A percentile compares a stretch with the other conserved stretches of the same genome.
phyloP scores from a whole-genome alignment of 2,329 filamentous ascomycete species.

The Phoma herbarum region DNA sequence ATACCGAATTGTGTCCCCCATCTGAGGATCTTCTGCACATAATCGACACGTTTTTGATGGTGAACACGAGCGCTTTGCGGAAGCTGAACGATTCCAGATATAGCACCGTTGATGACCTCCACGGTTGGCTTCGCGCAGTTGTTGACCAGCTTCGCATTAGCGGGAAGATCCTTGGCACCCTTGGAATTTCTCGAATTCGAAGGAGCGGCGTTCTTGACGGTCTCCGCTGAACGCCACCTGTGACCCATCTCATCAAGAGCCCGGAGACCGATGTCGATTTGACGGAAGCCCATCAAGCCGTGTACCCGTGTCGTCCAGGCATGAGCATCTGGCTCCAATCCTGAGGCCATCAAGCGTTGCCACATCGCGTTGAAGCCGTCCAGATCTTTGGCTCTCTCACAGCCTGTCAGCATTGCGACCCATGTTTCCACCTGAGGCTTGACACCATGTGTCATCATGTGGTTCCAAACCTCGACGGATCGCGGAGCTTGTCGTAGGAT shows the following conservation, averaged over 20 bases:
- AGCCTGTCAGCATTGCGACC: constrained; percentile 77
- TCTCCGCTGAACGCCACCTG: constrained; percentile 61
- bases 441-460: constrained; percentile 63
- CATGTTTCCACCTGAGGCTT: constrained; percentile 72
- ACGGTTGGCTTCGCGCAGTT: constrained; percentile 67
- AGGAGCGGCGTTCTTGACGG: constrained; percentile 22
- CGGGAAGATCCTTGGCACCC: constrained; percentile 20
- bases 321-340: constrained; percentile 67
- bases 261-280: constrained; percentile 64
- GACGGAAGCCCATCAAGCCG: constrained; percentile 67
- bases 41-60: constrained; percentile 53
- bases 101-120: constrained; percentile 73
- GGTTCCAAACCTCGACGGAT: constrained; percentile 66
- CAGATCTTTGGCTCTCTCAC: constrained; percentile 66
- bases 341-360: constrained; percentile 67
- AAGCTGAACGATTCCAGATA: constrained; percentile 66
- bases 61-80: constrained; percentile 33
- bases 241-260: constrained; percentile 73
- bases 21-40: constrained; percentile 51
- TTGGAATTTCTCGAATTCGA: constrained; percentile 20
- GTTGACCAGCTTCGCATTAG: constrained; percentile 39
- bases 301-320: constrained; percentile 77
- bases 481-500: constrained; percentile 52
- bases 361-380: constrained; percentile 73
- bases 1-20: constrained; percentile 57